Conservation (phyloP, 768 basidiomycete genomes). For the Lepiota brunneoincarnata region DNA sequence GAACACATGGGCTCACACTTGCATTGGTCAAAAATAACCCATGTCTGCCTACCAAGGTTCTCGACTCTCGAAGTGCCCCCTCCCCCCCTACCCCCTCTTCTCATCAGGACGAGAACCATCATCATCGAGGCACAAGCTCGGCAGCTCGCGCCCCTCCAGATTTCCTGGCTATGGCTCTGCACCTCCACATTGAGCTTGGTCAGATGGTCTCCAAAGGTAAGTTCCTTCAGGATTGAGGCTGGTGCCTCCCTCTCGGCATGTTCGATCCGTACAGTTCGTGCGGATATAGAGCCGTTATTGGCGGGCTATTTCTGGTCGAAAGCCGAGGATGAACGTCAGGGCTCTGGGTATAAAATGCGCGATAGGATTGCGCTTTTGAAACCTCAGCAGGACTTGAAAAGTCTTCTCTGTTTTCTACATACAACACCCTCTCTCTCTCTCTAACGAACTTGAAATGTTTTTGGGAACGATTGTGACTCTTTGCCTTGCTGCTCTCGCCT, state of each 20-base stretch:
- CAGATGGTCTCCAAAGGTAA: neutral
- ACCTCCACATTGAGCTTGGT: neutral
- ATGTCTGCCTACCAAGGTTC: neutral
- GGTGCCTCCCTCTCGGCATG: neutral
- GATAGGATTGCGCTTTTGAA: neutral
- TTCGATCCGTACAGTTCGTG: neutral
- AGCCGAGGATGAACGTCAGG: neutral
- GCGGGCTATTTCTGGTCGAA: neutral
- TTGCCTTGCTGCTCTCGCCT: constrained; percentile 14
- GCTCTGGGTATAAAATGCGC: neutral
- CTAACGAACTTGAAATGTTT: constrained; percentile 14
- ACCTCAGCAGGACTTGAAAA: neutral
- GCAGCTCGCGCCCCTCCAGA: neutral
- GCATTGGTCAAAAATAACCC: neutral
- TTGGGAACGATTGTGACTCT: constrained; percentile 13
- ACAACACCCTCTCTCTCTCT: neutral
- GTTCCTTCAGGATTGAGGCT: no score
- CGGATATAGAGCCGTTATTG: neutral
- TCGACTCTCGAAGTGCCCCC: neutral
- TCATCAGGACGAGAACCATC: neutral
- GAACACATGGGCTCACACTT: neutral
- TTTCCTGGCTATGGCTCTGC: neutral
- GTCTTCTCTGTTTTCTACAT: neutral
- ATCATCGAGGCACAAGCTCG: neutral
- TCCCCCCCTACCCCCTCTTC: no score